Evolutionary conservation across 257 asterid genomes (phyloP).

Genomic region (Galeopsis tetrahit): DNA sequence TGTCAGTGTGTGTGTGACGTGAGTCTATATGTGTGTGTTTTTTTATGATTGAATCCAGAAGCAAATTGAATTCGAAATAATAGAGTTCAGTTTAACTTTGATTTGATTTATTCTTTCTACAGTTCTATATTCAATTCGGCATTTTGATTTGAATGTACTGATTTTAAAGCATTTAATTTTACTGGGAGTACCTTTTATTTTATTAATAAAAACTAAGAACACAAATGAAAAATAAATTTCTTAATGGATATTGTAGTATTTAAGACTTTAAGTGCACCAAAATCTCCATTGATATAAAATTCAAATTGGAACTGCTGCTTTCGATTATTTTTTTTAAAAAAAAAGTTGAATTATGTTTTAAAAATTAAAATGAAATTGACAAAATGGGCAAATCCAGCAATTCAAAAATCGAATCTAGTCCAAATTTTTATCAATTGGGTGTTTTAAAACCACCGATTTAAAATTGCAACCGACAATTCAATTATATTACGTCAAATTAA

Average conservation of each 20-base stretch:
- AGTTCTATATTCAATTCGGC: neutral
- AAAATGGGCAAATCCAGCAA: too few relatives aligned
- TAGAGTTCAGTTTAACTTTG: neutral
- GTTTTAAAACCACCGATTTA: too few relatives aligned
- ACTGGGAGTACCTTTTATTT: neutral
- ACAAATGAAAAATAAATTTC: neutral
- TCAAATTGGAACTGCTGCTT: too few relatives aligned
- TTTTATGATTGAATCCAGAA: neutral
- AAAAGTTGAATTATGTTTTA: too few relatives aligned
- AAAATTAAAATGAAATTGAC: too few relatives aligned
- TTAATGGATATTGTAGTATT: neutral
- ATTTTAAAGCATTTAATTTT: neutral
- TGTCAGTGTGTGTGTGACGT: neutral
- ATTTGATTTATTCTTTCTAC: neutral
- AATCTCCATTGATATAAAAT: too few relatives aligned
- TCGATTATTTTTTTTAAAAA: too few relatives aligned
- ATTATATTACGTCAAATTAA: neutral
- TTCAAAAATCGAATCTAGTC: too few relatives aligned
- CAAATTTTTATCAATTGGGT: too few relatives aligned
- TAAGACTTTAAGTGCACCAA: neutral
- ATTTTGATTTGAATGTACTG: neutral
- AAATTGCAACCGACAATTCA: too few relatives aligned
- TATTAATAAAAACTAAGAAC: neutral
- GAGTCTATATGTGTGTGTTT: neutral
- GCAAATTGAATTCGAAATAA: conserved; percentile 1